Evolutionary conservation across 306 rosid species (phyloP), one percentile per base, ranked within the genome.

Genomic region (Dicorynia guianensis): DNA sequence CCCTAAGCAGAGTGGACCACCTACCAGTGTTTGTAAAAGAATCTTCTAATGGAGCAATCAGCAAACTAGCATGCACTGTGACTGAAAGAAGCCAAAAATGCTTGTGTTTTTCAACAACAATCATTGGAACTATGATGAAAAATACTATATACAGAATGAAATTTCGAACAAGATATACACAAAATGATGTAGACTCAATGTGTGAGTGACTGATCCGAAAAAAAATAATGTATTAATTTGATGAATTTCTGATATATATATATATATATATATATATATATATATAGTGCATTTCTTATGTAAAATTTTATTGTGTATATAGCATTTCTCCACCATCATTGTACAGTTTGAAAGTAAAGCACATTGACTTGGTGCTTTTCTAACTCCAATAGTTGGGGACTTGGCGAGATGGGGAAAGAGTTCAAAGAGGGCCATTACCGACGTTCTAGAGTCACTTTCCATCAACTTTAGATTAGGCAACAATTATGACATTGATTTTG

Each of bases 361-460:
- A 39, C 73, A 14, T 59, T 56, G 66, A 74, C 48, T 25, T 49
- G 67, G 81, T 71, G 87, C 66, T 72, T 25, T 73, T 63, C 5
- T 72, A 78, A 44, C 72, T 81, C 84, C 85, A 69, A 64, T 58
- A 59, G 57, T 78, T 34, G 76, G 33, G 85, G 86, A 63, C 76
- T 59, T 42, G 47, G 72, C n/a, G 0, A 34, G 69, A 67, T 48
- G 13, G 64, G 76, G 59, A 49, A 46, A 43, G 64, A 74, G 61
- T 69, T 65, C 77, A 49, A 46, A 43, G 64, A 74, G 61, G 72
- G 69, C 77, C 81, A 75, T 65, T 63, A 70, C 0, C 4, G 14
- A 60, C 18, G 50, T 40, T 30, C 52, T 38, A 77, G 63, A 78
- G 69, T 59, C 73, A 71, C 74, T 67, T 81, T 70, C 69, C 68